Conservation (phyloP, 2,329 filamentous ascomycete species). For the Pestalotiopsis sp. region DNA sequence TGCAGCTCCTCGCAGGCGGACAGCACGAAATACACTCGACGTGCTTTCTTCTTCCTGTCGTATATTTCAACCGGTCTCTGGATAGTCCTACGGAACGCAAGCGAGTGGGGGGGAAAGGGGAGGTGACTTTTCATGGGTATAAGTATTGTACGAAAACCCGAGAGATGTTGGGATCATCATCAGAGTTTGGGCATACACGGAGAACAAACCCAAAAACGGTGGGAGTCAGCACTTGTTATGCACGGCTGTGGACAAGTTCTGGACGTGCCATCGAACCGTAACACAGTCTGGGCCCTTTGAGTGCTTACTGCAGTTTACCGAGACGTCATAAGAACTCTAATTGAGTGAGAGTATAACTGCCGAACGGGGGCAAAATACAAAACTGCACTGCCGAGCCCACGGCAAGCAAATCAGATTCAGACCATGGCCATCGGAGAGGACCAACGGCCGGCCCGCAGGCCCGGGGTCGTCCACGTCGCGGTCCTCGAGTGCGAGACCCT, state of each 20-base stretch:
- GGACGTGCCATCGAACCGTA: background rate
- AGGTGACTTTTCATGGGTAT: background rate
- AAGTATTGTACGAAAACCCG: background rate
- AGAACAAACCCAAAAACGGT: background rate
- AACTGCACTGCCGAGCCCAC: background rate
- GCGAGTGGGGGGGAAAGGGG: background rate
- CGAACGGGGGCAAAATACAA: background rate
- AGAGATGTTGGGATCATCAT: background rate
- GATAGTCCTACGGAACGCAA: background rate
- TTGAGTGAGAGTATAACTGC: background rate
- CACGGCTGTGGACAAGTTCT: background rate
- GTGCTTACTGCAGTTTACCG: conserved; percentile 9
- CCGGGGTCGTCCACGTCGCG: conserved; percentile 10
- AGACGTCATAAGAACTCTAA: conserved; percentile 1
- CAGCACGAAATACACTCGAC: background rate
- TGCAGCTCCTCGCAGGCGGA: background rate
- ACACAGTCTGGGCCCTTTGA: background rate
- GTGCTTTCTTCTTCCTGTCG: background rate
- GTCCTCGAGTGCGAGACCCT: conserved; percentile 17
- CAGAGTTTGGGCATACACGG: background rate
- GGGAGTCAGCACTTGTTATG: conserved; percentile 8
- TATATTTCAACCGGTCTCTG: background rate
- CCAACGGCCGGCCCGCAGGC: background rate
- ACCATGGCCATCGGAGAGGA: background rate
- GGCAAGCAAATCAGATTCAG: too few species aligned